phyloP scores from a whole-genome alignment of 1,284 basidiomycete genomes.

The Puccinia horiana region DNA sequence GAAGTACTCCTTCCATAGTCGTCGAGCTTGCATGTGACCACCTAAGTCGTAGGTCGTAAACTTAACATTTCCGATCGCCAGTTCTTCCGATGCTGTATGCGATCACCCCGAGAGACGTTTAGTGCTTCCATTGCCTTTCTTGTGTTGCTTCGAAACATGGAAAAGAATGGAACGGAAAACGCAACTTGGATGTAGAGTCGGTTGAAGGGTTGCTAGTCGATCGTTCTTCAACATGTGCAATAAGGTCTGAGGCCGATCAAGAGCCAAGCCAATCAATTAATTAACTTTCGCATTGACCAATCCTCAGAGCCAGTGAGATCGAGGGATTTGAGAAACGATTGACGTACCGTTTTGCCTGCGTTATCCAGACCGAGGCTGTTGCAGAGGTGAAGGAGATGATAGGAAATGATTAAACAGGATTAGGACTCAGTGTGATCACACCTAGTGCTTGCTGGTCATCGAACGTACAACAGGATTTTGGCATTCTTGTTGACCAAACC shows the following conservation, averaged over 20 bases:
- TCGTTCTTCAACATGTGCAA: slow-evolving; percentile 99
- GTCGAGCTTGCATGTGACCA: slow-evolving; percentile 95
- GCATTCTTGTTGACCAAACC: slow-evolving; percentile 98
- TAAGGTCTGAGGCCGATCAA: slow-evolving; percentile 69
- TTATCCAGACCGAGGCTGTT: slow-evolving; percentile 73
- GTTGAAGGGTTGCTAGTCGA: slow-evolving; percentile 93
- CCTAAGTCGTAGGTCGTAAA: slow-evolving; percentile 99
- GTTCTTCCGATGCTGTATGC: slow-evolving; percentile 85
- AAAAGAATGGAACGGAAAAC: slow-evolving; percentile 54
- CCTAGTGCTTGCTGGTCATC: too few relatives aligned
- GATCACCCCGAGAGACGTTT: neutral
- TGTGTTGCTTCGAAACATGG: neutral
- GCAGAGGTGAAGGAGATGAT: neutral
- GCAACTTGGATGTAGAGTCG: slow-evolving; percentile 96
- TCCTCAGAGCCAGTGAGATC: neutral
- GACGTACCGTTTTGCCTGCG: slow-evolving; percentile 93
- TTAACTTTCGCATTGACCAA: neutral
- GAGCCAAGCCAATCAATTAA: neutral
- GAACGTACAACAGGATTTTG: slow-evolving; percentile 93
- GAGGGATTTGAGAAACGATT: neutral
- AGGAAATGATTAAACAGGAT: neutral
- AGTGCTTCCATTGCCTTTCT: neutral
- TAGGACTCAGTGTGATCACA: neutral
- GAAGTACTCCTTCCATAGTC: slow-evolving; percentile 99
- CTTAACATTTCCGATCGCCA: slow-evolving; percentile 97